Evolutionary conservation across 805 yeast genomes (phyloP).

Genomic region (Kluyveromyces nonfermentans): DNA sequence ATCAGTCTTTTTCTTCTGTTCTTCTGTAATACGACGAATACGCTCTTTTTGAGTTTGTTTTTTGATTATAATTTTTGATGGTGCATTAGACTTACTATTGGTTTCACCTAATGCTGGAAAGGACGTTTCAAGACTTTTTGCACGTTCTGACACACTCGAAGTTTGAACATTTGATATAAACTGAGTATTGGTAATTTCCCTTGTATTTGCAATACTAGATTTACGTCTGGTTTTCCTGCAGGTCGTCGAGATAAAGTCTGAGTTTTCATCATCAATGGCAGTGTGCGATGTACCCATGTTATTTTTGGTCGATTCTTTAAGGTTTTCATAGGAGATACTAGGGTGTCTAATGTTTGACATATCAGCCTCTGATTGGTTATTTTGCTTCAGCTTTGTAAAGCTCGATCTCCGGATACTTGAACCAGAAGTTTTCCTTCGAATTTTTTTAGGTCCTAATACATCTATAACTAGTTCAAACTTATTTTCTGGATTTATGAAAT

Average conservation of each 20-base stretch:
- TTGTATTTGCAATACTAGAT: background rate
- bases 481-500: conserved; percentile 31
- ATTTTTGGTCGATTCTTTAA: background rate
- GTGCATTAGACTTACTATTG: conserved; percentile 9
- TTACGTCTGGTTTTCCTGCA: conserved; percentile 14
- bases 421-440: conserved; percentile 7
- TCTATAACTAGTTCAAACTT: conserved; percentile 32
- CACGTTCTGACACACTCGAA: background rate
- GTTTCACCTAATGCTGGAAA: conserved; percentile 1
- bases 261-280: conserved; percentile 22
- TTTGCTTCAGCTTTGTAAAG: background rate
- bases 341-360: conserved; percentile 7
- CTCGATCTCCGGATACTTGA: conserved; percentile 1
- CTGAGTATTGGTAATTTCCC: background rate
- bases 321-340: background rate
- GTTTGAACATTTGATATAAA: background rate
- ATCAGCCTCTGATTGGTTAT: conserved; percentile 1
- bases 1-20: conserved; percentile 2
- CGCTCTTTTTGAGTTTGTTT: conserved; percentile 25
- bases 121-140: background rate
- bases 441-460: conserved; percentile 11
- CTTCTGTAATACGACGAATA: conserved; percentile 7
- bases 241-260: conserved; percentile 29
- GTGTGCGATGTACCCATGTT: conserved; percentile 9
- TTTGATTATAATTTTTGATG: conserved; percentile 12